A percentile compares a stretch with the other conserved stretches of the same genome.
phyloP scores from a whole-genome alignment of 1,284 basidiomycete genomes.

The Sporisorium iseilematis-ciliati region DNA sequence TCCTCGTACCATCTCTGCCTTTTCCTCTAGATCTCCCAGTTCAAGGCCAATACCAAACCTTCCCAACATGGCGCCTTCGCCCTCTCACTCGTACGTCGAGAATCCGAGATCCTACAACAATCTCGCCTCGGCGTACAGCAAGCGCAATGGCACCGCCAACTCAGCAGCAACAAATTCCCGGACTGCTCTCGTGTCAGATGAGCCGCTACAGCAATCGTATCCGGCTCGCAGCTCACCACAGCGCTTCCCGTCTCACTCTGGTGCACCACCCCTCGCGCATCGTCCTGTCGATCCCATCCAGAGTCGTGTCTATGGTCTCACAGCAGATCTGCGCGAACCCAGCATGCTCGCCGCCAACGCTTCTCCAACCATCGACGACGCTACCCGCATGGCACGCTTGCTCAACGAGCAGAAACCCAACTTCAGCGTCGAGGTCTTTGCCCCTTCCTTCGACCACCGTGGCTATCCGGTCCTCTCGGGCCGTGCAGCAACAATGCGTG shows the following conservation, averaged over 20 bases:
- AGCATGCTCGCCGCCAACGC: constrained; percentile 10
- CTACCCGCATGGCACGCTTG: constrained; percentile 29
- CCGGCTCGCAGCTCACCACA: constrained; percentile 19
- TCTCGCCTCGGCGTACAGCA: constrained; percentile 38
- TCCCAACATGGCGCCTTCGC: constrained; percentile 33
- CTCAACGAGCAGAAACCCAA: constrained; percentile 43
- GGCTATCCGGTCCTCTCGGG: constrained; percentile 60
- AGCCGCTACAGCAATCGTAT: constrained; percentile 12
- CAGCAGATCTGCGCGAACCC: constrained; percentile 39
- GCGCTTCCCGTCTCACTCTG: constrained; percentile 22
- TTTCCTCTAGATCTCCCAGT: constrained; percentile 12
- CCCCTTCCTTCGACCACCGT: constrained; percentile 55
- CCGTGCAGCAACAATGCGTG: constrained; percentile 47
- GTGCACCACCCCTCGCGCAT: constrained; percentile 5
- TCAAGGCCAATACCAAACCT: constrained; percentile 13
- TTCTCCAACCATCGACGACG: constrained; percentile 29
- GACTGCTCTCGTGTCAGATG: constrained; percentile 17
- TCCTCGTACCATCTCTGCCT: constrained; percentile 30
- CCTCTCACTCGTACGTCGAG: constrained; percentile 19
- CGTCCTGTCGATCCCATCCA: constrained; percentile 15
- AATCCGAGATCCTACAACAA: constrained; percentile 38
- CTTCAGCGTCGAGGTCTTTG: constrained; percentile 63
- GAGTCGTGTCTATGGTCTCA: constrained; percentile 49
- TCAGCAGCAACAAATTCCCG: constrained; percentile 22
- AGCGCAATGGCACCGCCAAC: constrained; percentile 36